Conservation (phyloP, 2,329 filamentous ascomycete species). For the Elsinoe arachidis region DNA sequence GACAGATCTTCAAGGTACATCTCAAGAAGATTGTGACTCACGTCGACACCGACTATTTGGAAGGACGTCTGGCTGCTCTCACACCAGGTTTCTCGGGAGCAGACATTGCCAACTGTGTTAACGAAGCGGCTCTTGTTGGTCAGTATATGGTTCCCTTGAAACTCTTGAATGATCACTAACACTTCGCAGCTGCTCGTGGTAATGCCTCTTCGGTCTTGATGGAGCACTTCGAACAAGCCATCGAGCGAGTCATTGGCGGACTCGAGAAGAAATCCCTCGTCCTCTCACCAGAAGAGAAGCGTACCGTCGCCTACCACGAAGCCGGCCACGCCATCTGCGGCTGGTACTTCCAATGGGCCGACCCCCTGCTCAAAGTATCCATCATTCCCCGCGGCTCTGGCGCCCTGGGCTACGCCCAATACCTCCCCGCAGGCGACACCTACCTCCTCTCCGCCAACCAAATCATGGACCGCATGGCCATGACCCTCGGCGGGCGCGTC, state of each 20-base stretch:
- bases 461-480: slow-evolving; percentile 98
- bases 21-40: slow-evolving; percentile 88
- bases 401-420: slow-evolving; percentile 91
- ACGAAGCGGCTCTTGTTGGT: slow-evolving; percentile 95
- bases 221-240: slow-evolving; percentile 91
- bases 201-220: slow-evolving; percentile 76
- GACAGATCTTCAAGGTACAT: slow-evolving; percentile 94
- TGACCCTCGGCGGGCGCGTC: slow-evolving; percentile 93
- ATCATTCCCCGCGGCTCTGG: slow-evolving; percentile 96
- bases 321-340: slow-evolving; percentile 97
- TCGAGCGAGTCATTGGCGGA: slow-evolving; percentile 92
- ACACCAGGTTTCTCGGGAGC: slow-evolving; percentile 96
- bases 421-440: slow-evolving; percentile 81
- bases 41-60: slow-evolving; percentile 79
- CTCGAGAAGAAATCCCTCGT: slow-evolving; percentile 96
- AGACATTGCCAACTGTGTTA: slow-evolving; percentile 97
- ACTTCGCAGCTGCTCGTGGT: slow-evolving; percentile 62
- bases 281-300: slow-evolving; percentile 87
- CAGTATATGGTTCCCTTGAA: slow-evolving; percentile 31
- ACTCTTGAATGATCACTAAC: slow-evolving; percentile 32
- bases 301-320: slow-evolving; percentile 94
- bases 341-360: slow-evolving; percentile 95
- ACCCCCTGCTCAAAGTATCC: slow-evolving; percentile 93
- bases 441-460: slow-evolving; percentile 95
- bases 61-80: slow-evolving; percentile 79